Evolutionary conservation across 1,139 yeast genomes (phyloP), one percentile per base, ranked within the genome.

Genomic region (Saccharomycopsis crataegensis): DNA sequence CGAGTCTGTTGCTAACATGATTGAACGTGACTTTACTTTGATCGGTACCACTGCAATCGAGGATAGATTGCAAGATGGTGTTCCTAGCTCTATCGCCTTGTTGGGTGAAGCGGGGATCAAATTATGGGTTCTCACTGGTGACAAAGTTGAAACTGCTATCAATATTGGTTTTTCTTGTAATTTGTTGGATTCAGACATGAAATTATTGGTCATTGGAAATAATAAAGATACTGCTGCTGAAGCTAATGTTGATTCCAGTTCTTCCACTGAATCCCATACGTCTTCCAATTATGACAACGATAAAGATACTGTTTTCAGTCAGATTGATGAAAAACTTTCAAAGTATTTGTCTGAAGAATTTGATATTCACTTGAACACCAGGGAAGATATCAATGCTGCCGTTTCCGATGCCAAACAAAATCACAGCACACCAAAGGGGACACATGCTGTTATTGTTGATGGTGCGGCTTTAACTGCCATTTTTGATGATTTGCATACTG

Each of bases 161-260:
- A 93, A 93, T 66, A 93, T 93, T 73, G 99, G 99, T 5, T 93
- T 89, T 66, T 88, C 96, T n/a, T 93, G 98, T 75, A 93, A 93
- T 64, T 74, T 93, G 60, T 75, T 93, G 58, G 90, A 86, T 59
- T 87, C 81, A 61, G 86, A 83, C 43, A 93, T 93, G 99, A 86
- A 88, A 63, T 73, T 93, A 54, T 70, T 93, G 57, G 89, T 91
- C 16, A 77, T 91, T 14, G 69, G 77, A 56, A 75, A 79, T 4
- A 73, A 70, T 43, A 70, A 64, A 46, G 56, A 62, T 46, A 17
- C 33, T 40, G 34, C 46, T 9, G 37, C 32, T 7, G 48, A 71
- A 2, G 71, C 72, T 70, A 62, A 69, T 64, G 66, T 77, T 64
- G 68, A 70, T 22, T 16, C 34, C 36, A 14, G 6, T 14, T 12